Conservation (phyloP, 129 eudicot species). For the Artemisia tridentata region DNA sequence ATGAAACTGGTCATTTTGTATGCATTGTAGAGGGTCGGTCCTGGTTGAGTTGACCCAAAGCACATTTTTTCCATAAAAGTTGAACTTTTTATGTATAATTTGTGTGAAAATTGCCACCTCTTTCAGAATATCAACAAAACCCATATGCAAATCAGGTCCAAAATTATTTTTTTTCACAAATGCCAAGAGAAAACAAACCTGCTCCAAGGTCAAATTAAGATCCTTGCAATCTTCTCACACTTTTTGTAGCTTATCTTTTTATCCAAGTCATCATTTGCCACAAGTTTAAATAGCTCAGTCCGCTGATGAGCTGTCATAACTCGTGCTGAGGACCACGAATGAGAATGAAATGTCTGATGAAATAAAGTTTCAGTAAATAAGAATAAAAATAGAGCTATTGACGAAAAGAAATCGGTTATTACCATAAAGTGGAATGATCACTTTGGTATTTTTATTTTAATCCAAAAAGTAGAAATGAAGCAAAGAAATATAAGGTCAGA, state of each 20-base stretch:
- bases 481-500: no score
- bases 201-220: conserved; percentile 78
- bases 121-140: background rate
- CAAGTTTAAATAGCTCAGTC: conserved; percentile 62
- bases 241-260: conserved; percentile 63
- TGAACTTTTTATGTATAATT: no score
- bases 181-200: conserved; percentile 54
- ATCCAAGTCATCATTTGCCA: conserved; percentile 44
- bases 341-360: conserved; percentile 53
- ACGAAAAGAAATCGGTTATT: background rate
- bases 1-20: no score
- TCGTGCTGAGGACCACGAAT: conserved; percentile 74
- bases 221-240: conserved; percentile 72
- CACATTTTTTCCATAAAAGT: no score
- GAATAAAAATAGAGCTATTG: background rate
- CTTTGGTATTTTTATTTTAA: background rate
- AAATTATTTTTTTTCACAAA: background rate
- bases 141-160: conserved; percentile 13
- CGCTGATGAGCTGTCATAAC: conserved; percentile 91
- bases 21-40: no score
- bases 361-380: conserved; percentile 11
- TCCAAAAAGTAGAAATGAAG: no score
- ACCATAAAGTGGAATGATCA: background rate
- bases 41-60: no score
- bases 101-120: background rate